These are phyloP conservation scores for Artemisia annua DNA, from an alignment of 129 eudicot genomes.

Conservation along the genomic window DNA sequence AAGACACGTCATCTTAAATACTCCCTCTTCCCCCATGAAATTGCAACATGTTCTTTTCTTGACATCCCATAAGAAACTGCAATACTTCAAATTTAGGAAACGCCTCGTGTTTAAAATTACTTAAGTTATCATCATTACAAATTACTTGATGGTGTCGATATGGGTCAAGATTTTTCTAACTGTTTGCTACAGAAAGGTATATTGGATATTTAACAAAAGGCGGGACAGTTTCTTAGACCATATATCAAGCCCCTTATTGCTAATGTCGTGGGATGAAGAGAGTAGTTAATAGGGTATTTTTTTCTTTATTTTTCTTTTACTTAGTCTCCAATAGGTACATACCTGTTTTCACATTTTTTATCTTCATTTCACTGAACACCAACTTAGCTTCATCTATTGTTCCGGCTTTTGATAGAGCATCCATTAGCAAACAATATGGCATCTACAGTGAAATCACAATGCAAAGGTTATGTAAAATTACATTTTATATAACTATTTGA, in stretches of 20 bases:
- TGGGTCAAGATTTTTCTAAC: neutral
- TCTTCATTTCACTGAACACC: constrained; percentile 69
- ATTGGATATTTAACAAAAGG: neutral
- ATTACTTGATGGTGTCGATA: neutral
- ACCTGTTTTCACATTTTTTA: constrained; percentile 69
- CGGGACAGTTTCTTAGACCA: neutral
- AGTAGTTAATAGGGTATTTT: neutral
- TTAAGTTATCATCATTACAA: neutral
- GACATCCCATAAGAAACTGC: neutral
- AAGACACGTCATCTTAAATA: neutral
- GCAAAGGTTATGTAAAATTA: constrained; percentile 14
- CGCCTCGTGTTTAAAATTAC: neutral
- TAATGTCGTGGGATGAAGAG: constrained; percentile 1
- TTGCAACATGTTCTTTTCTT: neutral
- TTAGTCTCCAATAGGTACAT: constrained; percentile 2
- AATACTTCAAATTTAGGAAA: neutral
- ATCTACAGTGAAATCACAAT: constrained; percentile 50
- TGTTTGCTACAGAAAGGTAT: neutral
- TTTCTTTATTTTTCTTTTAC: neutral
- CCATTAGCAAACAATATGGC: constrained; percentile 94
- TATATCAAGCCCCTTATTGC: neutral
- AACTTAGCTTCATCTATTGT: constrained; percentile 65
- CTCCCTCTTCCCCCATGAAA: constrained; percentile 1
- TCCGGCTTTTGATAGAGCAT: constrained; percentile 86
- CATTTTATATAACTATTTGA: neutral